Conservation (phyloP, 2,329 filamentous ascomycete species). For the Fusarium sp. region DNA sequence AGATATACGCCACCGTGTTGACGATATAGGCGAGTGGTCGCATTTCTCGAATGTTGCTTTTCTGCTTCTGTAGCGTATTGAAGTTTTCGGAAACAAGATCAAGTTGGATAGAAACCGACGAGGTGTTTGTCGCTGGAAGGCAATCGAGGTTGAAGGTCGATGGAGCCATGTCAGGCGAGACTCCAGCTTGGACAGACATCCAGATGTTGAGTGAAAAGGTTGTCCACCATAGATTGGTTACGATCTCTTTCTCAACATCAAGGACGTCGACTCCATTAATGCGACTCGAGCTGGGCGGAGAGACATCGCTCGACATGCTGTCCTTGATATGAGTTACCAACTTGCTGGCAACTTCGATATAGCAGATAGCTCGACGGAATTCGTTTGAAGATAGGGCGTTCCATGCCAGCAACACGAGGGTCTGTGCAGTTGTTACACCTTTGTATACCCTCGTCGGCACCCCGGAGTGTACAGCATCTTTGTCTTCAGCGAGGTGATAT, state of each 20-base stretch:
- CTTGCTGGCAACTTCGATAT: slow-evolving; percentile 49
- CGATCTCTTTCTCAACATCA: slow-evolving; percentile 54
- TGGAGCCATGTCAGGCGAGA: slow-evolving; percentile 40
- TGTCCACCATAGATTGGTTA: slow-evolving; percentile 55
- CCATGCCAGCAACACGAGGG: slow-evolving; percentile 53
- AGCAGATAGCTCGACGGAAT: slow-evolving; percentile 51
- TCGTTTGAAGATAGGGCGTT: slow-evolving; percentile 49
- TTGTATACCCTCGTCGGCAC: slow-evolving; percentile 50
- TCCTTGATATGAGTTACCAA: slow-evolving; percentile 50
- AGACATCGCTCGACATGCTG: slow-evolving; percentile 44
- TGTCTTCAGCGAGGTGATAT: slow-evolving; percentile 31
- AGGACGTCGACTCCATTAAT: slow-evolving; percentile 57
- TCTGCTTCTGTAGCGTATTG: slow-evolving; percentile 52
- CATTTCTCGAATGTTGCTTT: slow-evolving; percentile 50
- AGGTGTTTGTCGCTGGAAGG: slow-evolving; percentile 47
- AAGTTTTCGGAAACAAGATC: slow-evolving; percentile 53
- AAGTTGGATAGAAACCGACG: slow-evolving; percentile 48
- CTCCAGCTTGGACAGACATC: slow-evolving; percentile 52
- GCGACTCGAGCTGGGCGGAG: slow-evolving; percentile 48
- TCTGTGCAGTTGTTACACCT: slow-evolving; percentile 50
- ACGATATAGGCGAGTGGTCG: slow-evolving; percentile 51
- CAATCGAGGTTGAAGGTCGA: slow-evolving; percentile 45
- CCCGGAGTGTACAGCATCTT: slow-evolving; percentile 41
- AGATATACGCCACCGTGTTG: slow-evolving; percentile 48
- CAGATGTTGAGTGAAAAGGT: slow-evolving; percentile 54